A percentile compares a stretch with the other conserved stretches of the same genome.
Conservation (phyloP, 2,329 filamentous ascomycete species). For the Didymella glomerata region DNA sequence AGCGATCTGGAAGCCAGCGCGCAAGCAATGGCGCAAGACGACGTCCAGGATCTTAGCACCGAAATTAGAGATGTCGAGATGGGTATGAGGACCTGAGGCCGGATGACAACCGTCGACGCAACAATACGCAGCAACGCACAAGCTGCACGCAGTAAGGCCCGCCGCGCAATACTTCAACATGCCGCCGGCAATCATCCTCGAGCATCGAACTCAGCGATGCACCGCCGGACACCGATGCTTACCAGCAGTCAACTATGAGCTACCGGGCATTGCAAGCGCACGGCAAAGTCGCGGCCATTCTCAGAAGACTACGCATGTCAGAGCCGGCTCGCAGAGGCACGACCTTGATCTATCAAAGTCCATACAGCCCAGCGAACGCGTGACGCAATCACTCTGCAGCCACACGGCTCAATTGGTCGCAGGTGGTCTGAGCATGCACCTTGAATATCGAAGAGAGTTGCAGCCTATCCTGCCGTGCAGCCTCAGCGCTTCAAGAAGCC, state of each 20-base stretch:
- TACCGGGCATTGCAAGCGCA: background rate
- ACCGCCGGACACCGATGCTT: background rate
- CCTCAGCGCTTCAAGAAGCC: constrained; percentile 20
- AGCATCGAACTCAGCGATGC: background rate
- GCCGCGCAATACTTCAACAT: background rate
- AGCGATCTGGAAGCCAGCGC: constrained; percentile 63
- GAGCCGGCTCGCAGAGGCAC: background rate
- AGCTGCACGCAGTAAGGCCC: background rate
- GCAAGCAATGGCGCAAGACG: constrained; percentile 51
- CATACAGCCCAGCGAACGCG: background rate
- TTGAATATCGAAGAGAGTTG: background rate
- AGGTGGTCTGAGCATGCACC: background rate
- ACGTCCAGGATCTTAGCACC: constrained; percentile 47
- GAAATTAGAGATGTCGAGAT: constrained; percentile 49
- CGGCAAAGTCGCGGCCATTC: no score
- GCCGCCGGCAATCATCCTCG: background rate
- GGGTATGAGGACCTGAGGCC: constrained; percentile 45
- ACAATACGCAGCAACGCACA: background rate
- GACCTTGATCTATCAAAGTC: background rate
- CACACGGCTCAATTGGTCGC: background rate
- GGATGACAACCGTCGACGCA: background rate
- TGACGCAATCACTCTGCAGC: background rate
- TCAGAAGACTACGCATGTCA: background rate
- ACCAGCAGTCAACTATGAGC: background rate
- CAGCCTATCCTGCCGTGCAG: background rate